These are phyloP conservation scores for Psophocarpus tetragonolobus DNA, from an alignment of 306 rosid genomes.

Conservation along the genomic window DNA sequence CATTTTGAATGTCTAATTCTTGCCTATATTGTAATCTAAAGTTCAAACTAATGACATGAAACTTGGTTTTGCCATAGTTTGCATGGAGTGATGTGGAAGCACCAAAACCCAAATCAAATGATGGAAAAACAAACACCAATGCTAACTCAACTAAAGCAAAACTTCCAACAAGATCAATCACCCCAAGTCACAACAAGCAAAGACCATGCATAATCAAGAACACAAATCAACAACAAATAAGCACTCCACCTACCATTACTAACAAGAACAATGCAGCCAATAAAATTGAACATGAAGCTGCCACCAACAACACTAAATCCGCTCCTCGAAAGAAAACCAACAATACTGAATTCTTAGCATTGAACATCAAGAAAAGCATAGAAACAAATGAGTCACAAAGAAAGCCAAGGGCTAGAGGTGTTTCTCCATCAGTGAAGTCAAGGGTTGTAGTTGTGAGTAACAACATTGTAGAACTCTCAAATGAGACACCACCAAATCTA, in stretches of 20 bases:
- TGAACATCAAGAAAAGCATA: conserved; percentile 43
- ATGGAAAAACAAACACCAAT: conserved; percentile 39
- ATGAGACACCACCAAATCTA: conserved; percentile 60
- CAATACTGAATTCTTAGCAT: conserved; percentile 32
- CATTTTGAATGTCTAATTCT: too few relatives aligned
- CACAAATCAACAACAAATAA: conserved; percentile 26
- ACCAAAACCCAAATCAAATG: conserved; percentile 40
- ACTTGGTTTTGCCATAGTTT: conserved; percentile 40
- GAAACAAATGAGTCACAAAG: conserved; percentile 32
- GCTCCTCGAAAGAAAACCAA: conserved; percentile 32
- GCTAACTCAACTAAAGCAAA: conserved; percentile 37
- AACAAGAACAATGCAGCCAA: conserved; percentile 3
- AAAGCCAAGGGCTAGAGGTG: conserved; percentile 46
- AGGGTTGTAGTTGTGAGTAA: conserved; percentile 30
- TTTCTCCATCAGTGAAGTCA: conserved; percentile 57
- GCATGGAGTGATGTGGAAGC: conserved; percentile 46
- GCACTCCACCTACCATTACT: neutral
- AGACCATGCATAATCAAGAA: conserved; percentile 38
- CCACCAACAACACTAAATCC: conserved; percentile 17
- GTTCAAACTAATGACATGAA: neutral
- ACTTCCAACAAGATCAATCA: conserved; percentile 44
- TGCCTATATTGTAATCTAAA: too few relatives aligned
- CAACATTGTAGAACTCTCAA: conserved; percentile 40
- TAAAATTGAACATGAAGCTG: conserved; percentile 12
- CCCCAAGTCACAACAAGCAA: conserved; percentile 45